A percentile compares a stretch with the other conserved stretches of the same genome.
phyloP scores from a whole-genome alignment of 306 rosid species.

The Cercis canadensis region DNA sequence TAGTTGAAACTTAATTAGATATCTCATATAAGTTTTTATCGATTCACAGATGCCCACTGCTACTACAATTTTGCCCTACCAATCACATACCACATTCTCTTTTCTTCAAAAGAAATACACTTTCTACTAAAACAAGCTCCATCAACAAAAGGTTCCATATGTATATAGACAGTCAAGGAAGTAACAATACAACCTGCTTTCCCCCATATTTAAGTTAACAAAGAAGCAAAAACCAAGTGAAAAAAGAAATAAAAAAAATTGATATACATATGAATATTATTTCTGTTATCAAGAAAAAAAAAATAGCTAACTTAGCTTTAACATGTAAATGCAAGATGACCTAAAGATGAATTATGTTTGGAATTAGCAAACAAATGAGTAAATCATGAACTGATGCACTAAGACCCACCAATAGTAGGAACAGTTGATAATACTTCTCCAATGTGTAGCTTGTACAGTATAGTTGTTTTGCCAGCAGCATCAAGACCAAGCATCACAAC shows the following conservation, averaged over 20 bases:
- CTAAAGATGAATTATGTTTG: background rate
- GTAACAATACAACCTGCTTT: constrained; percentile 9
- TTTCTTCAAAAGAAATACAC: constrained; percentile 19
- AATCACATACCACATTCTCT: background rate
- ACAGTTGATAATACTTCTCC: constrained; percentile 93
- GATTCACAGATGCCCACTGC: constrained; percentile 23
- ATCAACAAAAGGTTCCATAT: background rate
- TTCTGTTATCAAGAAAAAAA: no score
- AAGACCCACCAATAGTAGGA: constrained; percentile 82
- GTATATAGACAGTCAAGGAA: background rate
- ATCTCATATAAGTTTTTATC: background rate
- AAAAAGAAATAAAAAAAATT: no score
- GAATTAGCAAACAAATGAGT: background rate
- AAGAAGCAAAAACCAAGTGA: background rate
- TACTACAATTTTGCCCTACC: constrained; percentile 3
- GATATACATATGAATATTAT: no score
- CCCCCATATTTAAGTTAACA: constrained; percentile 17
- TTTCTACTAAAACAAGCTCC: constrained; percentile 15
- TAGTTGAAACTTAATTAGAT: background rate
- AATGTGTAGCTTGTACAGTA: constrained; percentile 86
- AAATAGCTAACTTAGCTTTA: constrained; percentile 1
- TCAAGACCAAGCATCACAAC: constrained; percentile 98
- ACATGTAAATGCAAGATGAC: background rate
- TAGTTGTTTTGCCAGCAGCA: constrained; percentile 95
- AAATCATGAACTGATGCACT: background rate